These are phyloP conservation scores for Pythium catenulatum DNA, from an alignment of 352 stramenopile species.

Conservation along the genomic window DNA sequence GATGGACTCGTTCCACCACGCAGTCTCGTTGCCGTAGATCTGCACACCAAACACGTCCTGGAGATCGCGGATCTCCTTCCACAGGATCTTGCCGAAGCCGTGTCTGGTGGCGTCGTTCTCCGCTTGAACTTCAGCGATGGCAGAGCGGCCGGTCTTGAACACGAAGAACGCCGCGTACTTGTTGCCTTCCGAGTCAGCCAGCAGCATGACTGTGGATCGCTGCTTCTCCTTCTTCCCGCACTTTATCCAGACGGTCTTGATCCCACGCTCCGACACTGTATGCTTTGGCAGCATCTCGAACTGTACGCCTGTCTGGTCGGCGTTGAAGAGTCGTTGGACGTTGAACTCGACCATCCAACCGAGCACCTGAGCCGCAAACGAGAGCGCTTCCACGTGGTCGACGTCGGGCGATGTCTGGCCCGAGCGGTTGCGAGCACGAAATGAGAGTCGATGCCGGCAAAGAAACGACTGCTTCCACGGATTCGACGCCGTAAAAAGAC, in stretches of 20 bases:
- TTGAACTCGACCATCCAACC: neutral
- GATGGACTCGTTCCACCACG: constrained; percentile 53
- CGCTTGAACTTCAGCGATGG: neutral
- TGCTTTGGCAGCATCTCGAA: constrained; percentile 38
- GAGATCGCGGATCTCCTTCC: constrained; percentile 1
- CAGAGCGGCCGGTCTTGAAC: constrained; percentile 44
- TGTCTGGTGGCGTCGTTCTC: constrained; percentile 42
- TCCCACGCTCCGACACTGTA: neutral
- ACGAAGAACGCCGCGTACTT: constrained; percentile 59
- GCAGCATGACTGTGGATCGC: constrained; percentile 56
- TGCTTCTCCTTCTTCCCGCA: constrained; percentile 58
- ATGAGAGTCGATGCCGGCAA: neutral
- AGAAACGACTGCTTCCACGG: constrained; percentile 9
- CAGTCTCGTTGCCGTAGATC: constrained; percentile 45
- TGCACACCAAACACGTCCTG: constrained; percentile 13
- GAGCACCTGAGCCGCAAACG: neutral
- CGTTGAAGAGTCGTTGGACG: constrained; percentile 21
- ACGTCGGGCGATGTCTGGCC: neutral
- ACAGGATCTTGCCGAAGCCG: constrained; percentile 35
- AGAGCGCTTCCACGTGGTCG: neutral
- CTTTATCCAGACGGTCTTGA: constrained; percentile 11
- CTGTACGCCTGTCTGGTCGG: constrained; percentile 16
- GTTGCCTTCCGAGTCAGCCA: constrained; percentile 41
- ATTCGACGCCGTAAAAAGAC: neutral
- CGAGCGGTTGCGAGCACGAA: neutral